These are phyloP conservation scores for Garcia nutans DNA, from an alignment of 345 rosid genomes.

Conservation along the genomic window DNA sequence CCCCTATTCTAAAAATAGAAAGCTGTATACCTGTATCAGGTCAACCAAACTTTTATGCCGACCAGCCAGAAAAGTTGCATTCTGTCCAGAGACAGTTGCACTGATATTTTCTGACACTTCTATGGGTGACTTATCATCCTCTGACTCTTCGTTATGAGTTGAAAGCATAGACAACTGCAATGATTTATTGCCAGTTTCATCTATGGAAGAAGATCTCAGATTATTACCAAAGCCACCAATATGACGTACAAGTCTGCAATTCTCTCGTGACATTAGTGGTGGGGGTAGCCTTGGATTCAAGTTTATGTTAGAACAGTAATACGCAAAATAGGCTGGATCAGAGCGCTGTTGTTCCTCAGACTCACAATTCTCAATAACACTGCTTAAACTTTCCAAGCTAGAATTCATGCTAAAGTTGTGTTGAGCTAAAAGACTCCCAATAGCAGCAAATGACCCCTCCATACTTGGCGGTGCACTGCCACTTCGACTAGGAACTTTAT, in stretches of 20 bases:
- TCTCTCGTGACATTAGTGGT: slow-evolving; percentile 81
- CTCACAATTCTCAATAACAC: slow-evolving; percentile 48
- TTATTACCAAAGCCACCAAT: slow-evolving; percentile 64
- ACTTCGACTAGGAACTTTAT: slow-evolving; percentile 67
- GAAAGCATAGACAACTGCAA: slow-evolving; percentile 50
- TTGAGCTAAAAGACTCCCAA: slow-evolving; percentile 66
- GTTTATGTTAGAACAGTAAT: slow-evolving; percentile 77
- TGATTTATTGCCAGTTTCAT: slow-evolving; percentile 48
- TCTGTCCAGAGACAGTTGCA: slow-evolving; percentile 32
- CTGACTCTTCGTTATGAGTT: slow-evolving; percentile 80
- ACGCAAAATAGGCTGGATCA: slow-evolving; percentile 76
- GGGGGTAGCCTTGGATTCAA: slow-evolving; percentile 93
- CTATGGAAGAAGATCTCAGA: slow-evolving; percentile 45
- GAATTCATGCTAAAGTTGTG: slow-evolving; percentile 44
- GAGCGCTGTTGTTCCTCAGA: slow-evolving; percentile 78
- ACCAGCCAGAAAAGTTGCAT: slow-evolving; percentile 41
- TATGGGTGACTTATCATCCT: slow-evolving; percentile 60
- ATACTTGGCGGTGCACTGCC: slow-evolving; percentile 97
- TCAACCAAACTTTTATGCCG: slow-evolving; percentile 87
- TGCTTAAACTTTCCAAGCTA: slow-evolving; percentile 58
- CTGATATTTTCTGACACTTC: slow-evolving; percentile 29
- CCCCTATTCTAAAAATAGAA: neutral
- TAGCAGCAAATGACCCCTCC: slow-evolving; percentile 91
- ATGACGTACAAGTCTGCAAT: slow-evolving; percentile 57
- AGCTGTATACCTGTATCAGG: slow-evolving; percentile 68